phyloP scores from a whole-genome alignment of 768 basidiomycete genomes.

The Amylocystis lapponica region DNA sequence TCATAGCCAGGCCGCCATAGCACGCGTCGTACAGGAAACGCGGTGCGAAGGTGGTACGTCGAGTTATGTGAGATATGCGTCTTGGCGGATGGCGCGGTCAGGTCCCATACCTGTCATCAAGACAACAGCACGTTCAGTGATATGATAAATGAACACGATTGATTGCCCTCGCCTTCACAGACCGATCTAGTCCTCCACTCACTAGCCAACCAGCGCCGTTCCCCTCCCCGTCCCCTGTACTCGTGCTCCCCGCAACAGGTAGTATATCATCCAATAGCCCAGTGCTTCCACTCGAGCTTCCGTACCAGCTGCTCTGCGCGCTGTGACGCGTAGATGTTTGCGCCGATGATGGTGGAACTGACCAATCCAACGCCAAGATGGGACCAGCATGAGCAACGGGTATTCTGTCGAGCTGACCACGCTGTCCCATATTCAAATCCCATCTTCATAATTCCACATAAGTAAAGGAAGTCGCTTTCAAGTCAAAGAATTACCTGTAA shows the following conservation, averaged over 20 bases:
- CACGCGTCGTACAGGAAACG: slow-evolving; percentile 68
- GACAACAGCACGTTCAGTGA: background rate
- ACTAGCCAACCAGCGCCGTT: slow-evolving; percentile 61
- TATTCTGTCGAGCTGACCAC: slow-evolving; percentile 65
- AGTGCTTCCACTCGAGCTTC: slow-evolving; percentile 6
- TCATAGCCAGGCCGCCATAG: slow-evolving; percentile 74
- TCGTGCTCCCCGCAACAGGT: slow-evolving; percentile 5
- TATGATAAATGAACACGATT: background rate
- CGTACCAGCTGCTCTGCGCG: slow-evolving; percentile 17
- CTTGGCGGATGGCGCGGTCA: slow-evolving; percentile 38
- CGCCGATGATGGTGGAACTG: slow-evolving; percentile 25
- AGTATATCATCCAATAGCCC: slow-evolving; percentile 21
- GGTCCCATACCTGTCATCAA: slow-evolving; percentile 61
- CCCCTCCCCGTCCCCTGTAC: slow-evolving; percentile 10
- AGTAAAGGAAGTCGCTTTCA: too few relatives aligned
- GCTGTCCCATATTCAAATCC: slow-evolving; percentile 76
- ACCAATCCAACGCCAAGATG: slow-evolving; percentile 74
- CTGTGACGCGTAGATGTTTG: slow-evolving; percentile 11
- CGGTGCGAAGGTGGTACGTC: slow-evolving; percentile 66
- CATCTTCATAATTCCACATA: slow-evolving; percentile 57
- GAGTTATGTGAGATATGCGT: slow-evolving; percentile 58
- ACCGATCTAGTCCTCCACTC: slow-evolving; percentile 74
- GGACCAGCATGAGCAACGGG: slow-evolving; percentile 69
- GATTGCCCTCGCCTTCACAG: slow-evolving; percentile 54
- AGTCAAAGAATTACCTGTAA: slow-evolving; percentile 48